These are phyloP conservation scores for Corchorus olitorius DNA, from an alignment of 345 rosid species.

Conservation along the genomic window DNA sequence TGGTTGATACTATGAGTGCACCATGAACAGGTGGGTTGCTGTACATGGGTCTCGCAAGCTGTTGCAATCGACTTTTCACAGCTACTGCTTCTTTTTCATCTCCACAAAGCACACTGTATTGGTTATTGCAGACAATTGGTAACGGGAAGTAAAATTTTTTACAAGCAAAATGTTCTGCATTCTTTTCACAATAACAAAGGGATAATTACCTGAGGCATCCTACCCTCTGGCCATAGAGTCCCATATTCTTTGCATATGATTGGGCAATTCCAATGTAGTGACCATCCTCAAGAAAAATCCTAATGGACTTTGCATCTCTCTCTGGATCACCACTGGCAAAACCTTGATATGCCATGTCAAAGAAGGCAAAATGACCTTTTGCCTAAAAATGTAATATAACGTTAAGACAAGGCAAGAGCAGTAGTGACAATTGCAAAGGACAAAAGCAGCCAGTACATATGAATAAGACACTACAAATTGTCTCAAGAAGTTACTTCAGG, in stretches of 20 bases:
- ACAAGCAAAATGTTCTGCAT: conserved; percentile 3
- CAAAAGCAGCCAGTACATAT: not conserved
- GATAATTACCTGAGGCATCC: conserved; percentile 87
- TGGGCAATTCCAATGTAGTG: conserved; percentile 89
- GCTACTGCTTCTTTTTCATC: conserved; percentile 79
- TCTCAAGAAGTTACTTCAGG: not conserved
- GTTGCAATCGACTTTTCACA: conserved; percentile 95
- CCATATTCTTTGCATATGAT: conserved; percentile 98
- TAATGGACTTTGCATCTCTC: conserved; percentile 89
- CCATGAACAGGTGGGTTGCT: conserved; percentile 97
- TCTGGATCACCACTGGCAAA: conserved; percentile 97
- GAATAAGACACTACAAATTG: not conserved
- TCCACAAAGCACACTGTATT: conserved; percentile 79
- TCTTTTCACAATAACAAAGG: not conserved
- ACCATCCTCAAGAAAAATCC: conserved; percentile 93
- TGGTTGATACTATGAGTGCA: conserved; percentile 75
- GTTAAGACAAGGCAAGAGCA: conserved; percentile 13
- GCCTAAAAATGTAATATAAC: conserved; percentile 45
- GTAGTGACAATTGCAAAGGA: not conserved
- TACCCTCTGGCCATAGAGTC: conserved; percentile 97
- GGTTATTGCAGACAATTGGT: not conserved
- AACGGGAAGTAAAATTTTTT: not conserved
- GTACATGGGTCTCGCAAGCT: conserved; percentile 96
- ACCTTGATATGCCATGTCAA: conserved; percentile 99
- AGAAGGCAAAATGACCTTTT: conserved; percentile 85